These are phyloP conservation scores for Penicillium odoratum DNA, from an alignment of 495 filamentous ascomycete genomes.

Conservation along the genomic window DNA sequence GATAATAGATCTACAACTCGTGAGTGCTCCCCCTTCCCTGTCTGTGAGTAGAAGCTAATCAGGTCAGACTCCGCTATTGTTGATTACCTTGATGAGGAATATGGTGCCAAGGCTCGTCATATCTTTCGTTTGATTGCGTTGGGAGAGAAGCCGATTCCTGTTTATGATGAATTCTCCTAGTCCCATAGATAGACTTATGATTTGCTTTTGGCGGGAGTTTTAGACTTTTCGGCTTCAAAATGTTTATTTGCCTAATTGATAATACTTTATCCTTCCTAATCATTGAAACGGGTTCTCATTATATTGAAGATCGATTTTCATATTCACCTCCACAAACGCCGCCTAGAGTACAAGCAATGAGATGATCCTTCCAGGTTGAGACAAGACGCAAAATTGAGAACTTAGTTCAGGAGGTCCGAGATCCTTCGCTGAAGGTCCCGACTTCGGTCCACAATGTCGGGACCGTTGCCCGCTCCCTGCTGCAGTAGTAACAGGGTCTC, in stretches of 20 bases:
- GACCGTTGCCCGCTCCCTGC: slow-evolving; percentile 25
- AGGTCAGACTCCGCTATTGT: slow-evolving; percentile 52
- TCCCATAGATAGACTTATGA: slow-evolving; percentile 12
- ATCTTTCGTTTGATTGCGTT: slow-evolving; percentile 55
- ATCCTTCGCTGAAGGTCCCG: slow-evolving; percentile 47
- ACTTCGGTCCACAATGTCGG: slow-evolving; percentile 17
- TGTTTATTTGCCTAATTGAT: slow-evolving; percentile 2
- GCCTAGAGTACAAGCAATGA: slow-evolving; percentile 6
- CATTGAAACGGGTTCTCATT: background rate
- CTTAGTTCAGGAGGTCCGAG: slow-evolving; percentile 42
- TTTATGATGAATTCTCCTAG: slow-evolving; percentile 44
- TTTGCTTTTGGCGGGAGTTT: slow-evolving; percentile 1
- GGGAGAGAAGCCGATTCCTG: slow-evolving; percentile 53
- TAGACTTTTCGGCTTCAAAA: background rate
- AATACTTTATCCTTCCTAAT: background rate
- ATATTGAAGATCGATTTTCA: background rate
- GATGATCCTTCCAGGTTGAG: slow-evolving; percentile 1
- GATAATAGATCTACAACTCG: slow-evolving; percentile 64
- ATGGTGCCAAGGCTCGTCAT: slow-evolving; percentile 47
- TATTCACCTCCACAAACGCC: background rate
- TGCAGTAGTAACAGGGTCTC: slow-evolving; percentile 49
- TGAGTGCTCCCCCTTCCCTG: slow-evolving; percentile 33
- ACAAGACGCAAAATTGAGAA: slow-evolving; percentile 5
- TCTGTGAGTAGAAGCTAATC: slow-evolving; percentile 5
- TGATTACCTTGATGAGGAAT: slow-evolving; percentile 52